Base-by-base conservation (phyloP, 2,329 filamentous ascomycete genomes). In the Phoma herbarum region DNA sequence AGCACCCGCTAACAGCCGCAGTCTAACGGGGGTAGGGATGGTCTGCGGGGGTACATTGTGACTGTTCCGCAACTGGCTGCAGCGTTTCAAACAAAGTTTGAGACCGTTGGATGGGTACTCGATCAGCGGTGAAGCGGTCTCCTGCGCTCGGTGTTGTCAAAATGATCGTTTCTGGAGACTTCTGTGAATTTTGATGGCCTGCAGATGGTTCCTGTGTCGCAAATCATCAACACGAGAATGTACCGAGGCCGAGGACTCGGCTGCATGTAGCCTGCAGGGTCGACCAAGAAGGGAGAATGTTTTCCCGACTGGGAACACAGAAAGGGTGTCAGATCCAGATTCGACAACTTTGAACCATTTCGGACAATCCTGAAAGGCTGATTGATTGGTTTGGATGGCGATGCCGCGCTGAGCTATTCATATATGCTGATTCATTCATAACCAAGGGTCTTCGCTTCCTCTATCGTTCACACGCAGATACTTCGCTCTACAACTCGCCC, bases 401-500 rank as follows among this genome's bases (percentile, higher is more conserved):
- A 45, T 12, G 46, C 44, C 31, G 45, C 45, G 39, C 50, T 53
- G 37, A 44, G 37, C 37, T 18, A 23, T 25, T 50, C 23, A 47
- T 7, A 16, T 26, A 26, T 44, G 45, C 45, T 37, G 25, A 26
- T 26, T 39, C 25, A 41, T 53, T 16, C 39, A 20, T 53, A n/a
- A 29, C 31, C n/a, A 7, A 51, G 23, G 3, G 14, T 4, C 3
- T 16, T 31, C 11, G n/a, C 28, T 29, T 12, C 14, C 28, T 11
- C n/a, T n/a, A 22, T 28, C 12, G 9, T 26, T n/a, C 9, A 2
- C 14, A n/a, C 11, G 10, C 9, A 20, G 14, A 31, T 14, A 23
- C 14, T 20, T 28, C 9, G 26, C 16, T 49, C 33, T 54, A 69
- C 37, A 75, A 46, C 35, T 73, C 59, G 11, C 73, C 78, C 62